phyloP scores from a whole-genome alignment of 139 green algal species.

The Ettlia oleoabundans region DNA sequence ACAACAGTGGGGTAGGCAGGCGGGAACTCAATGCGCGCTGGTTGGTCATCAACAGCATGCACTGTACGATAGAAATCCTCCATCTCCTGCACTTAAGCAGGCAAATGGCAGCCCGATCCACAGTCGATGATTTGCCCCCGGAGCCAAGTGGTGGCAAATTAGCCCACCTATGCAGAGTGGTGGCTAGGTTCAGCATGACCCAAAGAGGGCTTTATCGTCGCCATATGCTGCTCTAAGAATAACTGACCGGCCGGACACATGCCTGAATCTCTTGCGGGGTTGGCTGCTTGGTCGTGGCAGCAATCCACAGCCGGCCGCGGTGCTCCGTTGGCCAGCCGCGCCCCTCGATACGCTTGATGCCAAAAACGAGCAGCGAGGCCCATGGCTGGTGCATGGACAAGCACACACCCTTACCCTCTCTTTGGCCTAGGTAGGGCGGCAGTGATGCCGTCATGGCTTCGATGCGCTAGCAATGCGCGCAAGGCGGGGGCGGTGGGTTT shows the following conservation, averaged over 20 bases:
- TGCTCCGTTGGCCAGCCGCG: constrained; percentile 55
- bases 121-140: too few species aligned
- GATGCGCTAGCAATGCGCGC: background rate
- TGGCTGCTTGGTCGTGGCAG: constrained; percentile 44
- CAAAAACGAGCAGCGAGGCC: constrained; percentile 53
- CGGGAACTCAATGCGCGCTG: constrained; percentile 30
- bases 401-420: constrained; percentile 18
- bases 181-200: too few species aligned
- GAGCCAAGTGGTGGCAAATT: too few species aligned
- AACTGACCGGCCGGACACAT: too few species aligned
- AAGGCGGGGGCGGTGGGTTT: background rate
- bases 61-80: constrained; percentile 53
- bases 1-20: constrained; percentile 52
- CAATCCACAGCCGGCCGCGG: constrained; percentile 61
- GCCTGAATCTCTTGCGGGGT: constrained; percentile 32
- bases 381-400: background rate
- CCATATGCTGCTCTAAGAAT: too few species aligned
- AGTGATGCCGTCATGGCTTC: background rate
- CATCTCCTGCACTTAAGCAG: constrained; percentile 42
- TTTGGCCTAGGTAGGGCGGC: background rate
- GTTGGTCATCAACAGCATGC: constrained; percentile 35
- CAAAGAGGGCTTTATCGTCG: too few species aligned
- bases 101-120: too few species aligned
- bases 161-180: too few species aligned
- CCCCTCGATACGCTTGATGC: constrained; percentile 68